Evolutionary conservation across 2,329 filamentous ascomycete genomes (phyloP).

Genomic region (Calonectria crousiana): DNA sequence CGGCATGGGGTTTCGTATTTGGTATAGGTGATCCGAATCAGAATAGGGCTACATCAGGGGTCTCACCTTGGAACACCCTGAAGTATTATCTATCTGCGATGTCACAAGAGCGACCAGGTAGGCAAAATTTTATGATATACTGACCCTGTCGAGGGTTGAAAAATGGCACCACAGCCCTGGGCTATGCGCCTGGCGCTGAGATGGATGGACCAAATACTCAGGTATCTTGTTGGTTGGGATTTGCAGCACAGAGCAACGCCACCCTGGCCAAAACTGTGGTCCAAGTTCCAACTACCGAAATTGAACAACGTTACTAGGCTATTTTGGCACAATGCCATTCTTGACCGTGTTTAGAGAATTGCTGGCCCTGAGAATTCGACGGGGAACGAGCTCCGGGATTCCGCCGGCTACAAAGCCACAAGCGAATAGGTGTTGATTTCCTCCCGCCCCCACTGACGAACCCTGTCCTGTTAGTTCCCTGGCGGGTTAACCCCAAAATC

Average conservation of each 20-base stretch:
- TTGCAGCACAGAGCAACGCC: neutral
- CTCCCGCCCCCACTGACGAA: neutral
- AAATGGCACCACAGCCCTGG: neutral
- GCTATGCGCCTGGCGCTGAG: neutral
- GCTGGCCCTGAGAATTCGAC: neutral
- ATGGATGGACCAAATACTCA: neutral
- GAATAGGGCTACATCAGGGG: neutral
- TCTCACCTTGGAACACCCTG: neutral
- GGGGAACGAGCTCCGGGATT: neutral
- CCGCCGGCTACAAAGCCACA: neutral
- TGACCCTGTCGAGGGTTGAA: neutral
- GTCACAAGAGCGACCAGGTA: neutral
- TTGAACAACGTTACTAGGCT: neutral
- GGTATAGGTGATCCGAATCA: neutral
- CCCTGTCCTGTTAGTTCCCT: neutral
- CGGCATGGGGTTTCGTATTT: neutral
- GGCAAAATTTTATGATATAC: neutral
- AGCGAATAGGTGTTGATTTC: neutral
- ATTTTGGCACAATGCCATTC: neutral
- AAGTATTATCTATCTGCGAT: neutral
- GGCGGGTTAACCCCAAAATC: neutral
- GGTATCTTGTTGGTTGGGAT: neutral
- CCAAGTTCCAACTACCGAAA: conserved; percentile 1
- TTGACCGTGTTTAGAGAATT: neutral
- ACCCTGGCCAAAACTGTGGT: neutral